Conservation (phyloP, 306 rosid genomes). For the Psophocarpus tetragonolobus region DNA sequence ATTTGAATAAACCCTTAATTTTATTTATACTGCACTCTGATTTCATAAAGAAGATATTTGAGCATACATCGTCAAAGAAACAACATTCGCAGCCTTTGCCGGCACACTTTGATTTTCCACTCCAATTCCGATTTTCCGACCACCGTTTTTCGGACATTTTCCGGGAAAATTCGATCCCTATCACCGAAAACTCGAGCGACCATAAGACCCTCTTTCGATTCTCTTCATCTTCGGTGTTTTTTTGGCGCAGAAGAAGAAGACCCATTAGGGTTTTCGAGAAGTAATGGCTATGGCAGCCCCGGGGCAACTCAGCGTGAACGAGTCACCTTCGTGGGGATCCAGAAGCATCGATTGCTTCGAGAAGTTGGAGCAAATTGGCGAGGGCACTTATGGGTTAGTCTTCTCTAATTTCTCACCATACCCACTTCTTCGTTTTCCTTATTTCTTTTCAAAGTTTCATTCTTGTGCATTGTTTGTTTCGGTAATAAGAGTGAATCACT, state of each 20-base stretch:
- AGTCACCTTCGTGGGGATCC: slow-evolving; percentile 88
- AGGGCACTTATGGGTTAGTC: slow-evolving; percentile 94
- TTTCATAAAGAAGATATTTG: too few species aligned
- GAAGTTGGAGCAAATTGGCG: slow-evolving; percentile 96
- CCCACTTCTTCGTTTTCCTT: neutral
- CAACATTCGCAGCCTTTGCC: neutral
- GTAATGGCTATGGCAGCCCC: slow-evolving; percentile 70
- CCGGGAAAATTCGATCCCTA: neutral
- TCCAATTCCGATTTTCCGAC: neutral
- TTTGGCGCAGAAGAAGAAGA: neutral
- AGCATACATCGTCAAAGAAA: neutral
- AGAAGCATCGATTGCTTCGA: slow-evolving; percentile 96
- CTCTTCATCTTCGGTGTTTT: neutral
- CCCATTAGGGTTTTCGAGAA: neutral
- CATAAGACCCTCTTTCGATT: neutral
- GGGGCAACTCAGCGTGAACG: slow-evolving; percentile 74
- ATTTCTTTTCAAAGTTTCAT: neutral
- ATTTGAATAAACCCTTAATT: too few species aligned
- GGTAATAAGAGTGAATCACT: too few species aligned
- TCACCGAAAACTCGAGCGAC: neutral
- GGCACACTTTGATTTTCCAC: neutral
- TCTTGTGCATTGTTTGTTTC: neutral
- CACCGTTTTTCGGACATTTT: neutral
- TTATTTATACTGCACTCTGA: too few species aligned
- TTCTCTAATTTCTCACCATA: neutral